Evolutionary conservation across 768 basidiomycete genomes (phyloP).

Genomic region (Lactarius akahatsu): DNA sequence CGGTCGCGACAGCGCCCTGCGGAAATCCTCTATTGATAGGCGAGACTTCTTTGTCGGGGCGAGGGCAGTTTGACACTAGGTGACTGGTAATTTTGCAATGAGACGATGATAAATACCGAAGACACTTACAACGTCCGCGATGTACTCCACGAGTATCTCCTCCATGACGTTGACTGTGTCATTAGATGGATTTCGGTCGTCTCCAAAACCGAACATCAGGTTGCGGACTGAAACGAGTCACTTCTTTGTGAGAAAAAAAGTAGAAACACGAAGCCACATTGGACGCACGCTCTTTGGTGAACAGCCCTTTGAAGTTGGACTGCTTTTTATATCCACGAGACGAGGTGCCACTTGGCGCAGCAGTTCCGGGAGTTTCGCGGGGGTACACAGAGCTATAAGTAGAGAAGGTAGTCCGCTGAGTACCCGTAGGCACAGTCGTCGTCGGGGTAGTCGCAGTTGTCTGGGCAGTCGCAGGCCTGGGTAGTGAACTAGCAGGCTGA

Average conservation of each 20-base stretch:
- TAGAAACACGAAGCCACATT: neutral
- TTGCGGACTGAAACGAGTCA: slow-evolving; percentile 57
- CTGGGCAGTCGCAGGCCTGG: slow-evolving; percentile 31
- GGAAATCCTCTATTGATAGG: slow-evolving; percentile 83
- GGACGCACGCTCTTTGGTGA: slow-evolving; percentile 75
- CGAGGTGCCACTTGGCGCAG: slow-evolving; percentile 40
- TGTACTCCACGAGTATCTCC: slow-evolving; percentile 88
- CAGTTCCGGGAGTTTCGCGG: slow-evolving; percentile 48
- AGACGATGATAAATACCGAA: slow-evolving; percentile 20
- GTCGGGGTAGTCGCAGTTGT: slow-evolving; percentile 26
- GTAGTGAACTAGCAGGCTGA: slow-evolving; percentile 24
- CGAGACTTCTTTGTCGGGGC: slow-evolving; percentile 66
- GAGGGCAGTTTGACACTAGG: slow-evolving; percentile 75
- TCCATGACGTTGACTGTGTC: slow-evolving; percentile 93
- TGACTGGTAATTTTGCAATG: neutral
- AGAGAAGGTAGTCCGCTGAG: slow-evolving; percentile 32
- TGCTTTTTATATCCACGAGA: slow-evolving; percentile 59
- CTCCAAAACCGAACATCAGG: slow-evolving; percentile 93
- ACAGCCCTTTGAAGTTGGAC: slow-evolving; percentile 69
- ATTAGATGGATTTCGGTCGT: slow-evolving; percentile 82
- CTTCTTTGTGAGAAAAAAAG: neutral
- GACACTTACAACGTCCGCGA: slow-evolving; percentile 78
- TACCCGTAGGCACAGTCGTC: slow-evolving; percentile 26
- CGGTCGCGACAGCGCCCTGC: slow-evolving; percentile 73
- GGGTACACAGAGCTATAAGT: slow-evolving; percentile 45